Evolutionary conservation across 2,329 filamentous ascomycete genomes (phyloP).

Genomic region (Aspergillus piperis): DNA sequence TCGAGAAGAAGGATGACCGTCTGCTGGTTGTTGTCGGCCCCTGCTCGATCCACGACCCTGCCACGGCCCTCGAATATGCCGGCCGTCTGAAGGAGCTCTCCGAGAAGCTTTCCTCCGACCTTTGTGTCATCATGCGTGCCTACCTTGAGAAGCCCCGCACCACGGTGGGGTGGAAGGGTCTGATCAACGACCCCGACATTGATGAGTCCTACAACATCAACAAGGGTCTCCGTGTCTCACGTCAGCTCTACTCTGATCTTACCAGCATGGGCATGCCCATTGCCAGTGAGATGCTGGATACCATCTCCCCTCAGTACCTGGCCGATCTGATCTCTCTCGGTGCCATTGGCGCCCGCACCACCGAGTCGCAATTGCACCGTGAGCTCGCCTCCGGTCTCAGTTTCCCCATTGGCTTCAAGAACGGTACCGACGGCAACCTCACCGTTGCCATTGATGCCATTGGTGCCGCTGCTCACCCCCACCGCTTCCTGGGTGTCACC

Average conservation of each 20-base stretch:
- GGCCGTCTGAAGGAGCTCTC: constrained; percentile 73
- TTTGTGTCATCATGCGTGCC: constrained; percentile 94
- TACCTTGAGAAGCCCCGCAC: constrained; percentile 99
- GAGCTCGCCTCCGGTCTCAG: constrained; percentile 93
- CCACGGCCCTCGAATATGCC: constrained; percentile 84
- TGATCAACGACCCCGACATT: constrained; percentile 99
- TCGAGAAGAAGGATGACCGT: constrained; percentile 75
- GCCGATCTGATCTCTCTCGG: constrained; percentile 94
- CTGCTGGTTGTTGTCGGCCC: constrained; percentile 93
- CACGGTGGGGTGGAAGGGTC: constrained; percentile 97
- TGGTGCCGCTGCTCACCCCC: constrained; percentile 64
- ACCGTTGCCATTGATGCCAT: constrained; percentile 94
- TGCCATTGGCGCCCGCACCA: constrained; percentile 93
- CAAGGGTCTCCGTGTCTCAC: constrained; percentile 90
- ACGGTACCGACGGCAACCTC: constrained; percentile 91
- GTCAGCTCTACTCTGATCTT: constrained; percentile 89
- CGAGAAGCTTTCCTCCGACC: constrained; percentile 76
- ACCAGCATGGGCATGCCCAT: constrained; percentile 89
- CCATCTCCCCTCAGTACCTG: constrained; percentile 96
- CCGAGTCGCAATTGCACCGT: constrained; percentile 93
- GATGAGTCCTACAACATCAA: constrained; percentile 98
- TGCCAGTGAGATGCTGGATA: constrained; percentile 97
- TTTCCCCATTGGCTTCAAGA: constrained; percentile 99
- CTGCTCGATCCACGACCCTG: constrained; percentile 96
- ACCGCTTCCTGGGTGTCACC: constrained; percentile 98